Evolutionary conservation across 139 green algal species (phyloP), one percentile per base, ranked within the genome.

Genomic region (Chlorella vulgaris): DNA sequence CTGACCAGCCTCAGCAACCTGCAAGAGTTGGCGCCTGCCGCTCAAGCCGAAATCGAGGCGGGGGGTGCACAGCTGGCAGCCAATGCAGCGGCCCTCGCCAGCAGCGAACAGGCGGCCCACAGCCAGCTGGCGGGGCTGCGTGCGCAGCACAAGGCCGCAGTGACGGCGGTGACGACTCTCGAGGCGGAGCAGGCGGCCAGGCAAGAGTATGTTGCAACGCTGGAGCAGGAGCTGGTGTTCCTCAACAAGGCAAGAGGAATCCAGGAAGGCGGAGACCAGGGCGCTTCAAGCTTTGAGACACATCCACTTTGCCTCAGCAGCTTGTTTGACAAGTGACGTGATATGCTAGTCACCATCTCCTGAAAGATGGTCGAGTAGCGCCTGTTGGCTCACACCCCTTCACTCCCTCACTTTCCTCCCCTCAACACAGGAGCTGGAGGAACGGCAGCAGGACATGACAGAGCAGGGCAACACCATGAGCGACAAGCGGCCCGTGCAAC

Each of bases 381-480:
- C n/a, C n/a, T n/a, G n/a, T n/a, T n/a, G n/a, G n/a, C n/a, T n/a
- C n/a, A n/a, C n/a, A n/a, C n/a, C n/a, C n/a, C n/a, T n/a, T n/a
- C n/a, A n/a, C n/a, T n/a, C n/a, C n/a, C n/a, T n/a, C n/a, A n/a
- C 15, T 24, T 15, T 58, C 13, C 47, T 58, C 13, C 13, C 47
- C 10, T 58, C 13, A 24, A 4, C 51, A 3, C 80, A 94, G 84
- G 88, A 92, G 58, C 84, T 96, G 69, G 86, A 90, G 33, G 88
- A 93, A n/a, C 78, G 86, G 36, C 90, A 92, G 82, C 76, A 62
- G 31, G 68, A 91, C 76, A 88, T 95, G 81, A 89, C 95, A n/a
- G 89, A 93, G 84, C 84, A 88, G 28, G 92, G 92, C 58, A 90
- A 81, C 85, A 94, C 89, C 89, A 93, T 97, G 43, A 83, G 86